Percentiles rank a stretch among this genome's conserved stretches.
Conservation (phyloP, 1,139 yeast genomes). For the Williopsis jadinii region DNA sequence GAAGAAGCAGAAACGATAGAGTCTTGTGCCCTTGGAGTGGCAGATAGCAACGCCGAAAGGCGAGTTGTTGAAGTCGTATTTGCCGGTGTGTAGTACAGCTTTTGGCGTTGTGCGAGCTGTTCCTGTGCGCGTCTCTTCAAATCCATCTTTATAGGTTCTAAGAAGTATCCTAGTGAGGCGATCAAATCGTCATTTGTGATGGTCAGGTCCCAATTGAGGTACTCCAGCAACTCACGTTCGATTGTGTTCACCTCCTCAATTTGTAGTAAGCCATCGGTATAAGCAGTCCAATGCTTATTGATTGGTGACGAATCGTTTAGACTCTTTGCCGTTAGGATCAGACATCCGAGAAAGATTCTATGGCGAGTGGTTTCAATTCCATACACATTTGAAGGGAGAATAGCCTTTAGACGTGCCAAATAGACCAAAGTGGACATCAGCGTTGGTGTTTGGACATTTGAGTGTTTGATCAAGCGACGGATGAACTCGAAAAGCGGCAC, state of each 20-base stretch:
- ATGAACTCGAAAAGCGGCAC: conserved; percentile 57
- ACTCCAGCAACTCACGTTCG: conserved; percentile 77
- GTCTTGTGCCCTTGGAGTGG: no score
- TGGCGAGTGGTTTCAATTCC: conserved; percentile 95
- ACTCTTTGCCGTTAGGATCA: conserved; percentile 83
- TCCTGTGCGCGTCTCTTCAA: conserved; percentile 22
- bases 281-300: conserved; percentile 92
- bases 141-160: conserved; percentile 56
- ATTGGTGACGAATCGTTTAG: conserved; percentile 91
- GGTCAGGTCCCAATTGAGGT: conserved; percentile 77
- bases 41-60: background rate
- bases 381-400: conserved; percentile 80
- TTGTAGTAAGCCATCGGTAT: conserved; percentile 76
- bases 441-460: conserved; percentile 93
- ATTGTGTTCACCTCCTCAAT: conserved; percentile 82
- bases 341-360: conserved; percentile 80
- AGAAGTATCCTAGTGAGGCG: conserved; percentile 64
- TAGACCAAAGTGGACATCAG: conserved; percentile 87
- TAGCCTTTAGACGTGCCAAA: conserved; percentile 64
- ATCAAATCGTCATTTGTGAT: conserved; percentile 66
- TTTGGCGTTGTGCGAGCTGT: conserved; percentile 17
- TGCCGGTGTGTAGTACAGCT: conserved; percentile 14
- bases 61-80: conserved; percentile 7
- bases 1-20: background rate
- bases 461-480: conserved; percentile 60